phyloP scores from a whole-genome alignment of 352 stramenopile genomes.

The Phytophthora tubulina region DNA sequence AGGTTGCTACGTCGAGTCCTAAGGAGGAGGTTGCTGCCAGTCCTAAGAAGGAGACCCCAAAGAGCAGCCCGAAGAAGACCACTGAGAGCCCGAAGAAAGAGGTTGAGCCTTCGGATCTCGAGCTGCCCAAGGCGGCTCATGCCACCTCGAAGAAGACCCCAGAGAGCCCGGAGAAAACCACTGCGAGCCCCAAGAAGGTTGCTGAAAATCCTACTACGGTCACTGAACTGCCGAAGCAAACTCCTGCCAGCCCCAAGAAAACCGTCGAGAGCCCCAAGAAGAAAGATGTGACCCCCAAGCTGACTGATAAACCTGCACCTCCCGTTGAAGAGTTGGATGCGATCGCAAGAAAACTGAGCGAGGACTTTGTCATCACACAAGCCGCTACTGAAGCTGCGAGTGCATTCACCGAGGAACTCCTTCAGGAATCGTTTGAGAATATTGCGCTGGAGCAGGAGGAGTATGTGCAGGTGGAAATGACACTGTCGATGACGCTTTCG shows the following conservation, averaged over 20 bases:
- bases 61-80: conserved; percentile 25
- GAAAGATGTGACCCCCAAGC: conserved; percentile 19
- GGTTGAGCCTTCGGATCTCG: conserved; percentile 20
- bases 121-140: conserved; percentile 17
- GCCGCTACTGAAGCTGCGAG: conserved; percentile 47
- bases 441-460: conserved; percentile 65
- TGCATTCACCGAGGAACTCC: conserved; percentile 53
- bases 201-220: conserved; percentile 12
- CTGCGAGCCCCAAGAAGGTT: conserved; percentile 33
- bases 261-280: conserved; percentile 29
- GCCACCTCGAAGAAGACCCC: conserved; percentile 9
- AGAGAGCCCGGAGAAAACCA: conserved; percentile 16
- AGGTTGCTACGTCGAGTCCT: conserved; percentile 8
- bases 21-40: conserved; percentile 12
- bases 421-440: conserved; percentile 60
- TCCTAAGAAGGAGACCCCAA: conserved; percentile 9
- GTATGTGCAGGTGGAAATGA: conserved; percentile 78
- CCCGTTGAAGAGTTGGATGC: conserved; percentile 28
- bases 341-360: conserved; percentile 32
- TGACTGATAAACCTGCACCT: conserved; percentile 20
- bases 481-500: conserved; percentile 49
- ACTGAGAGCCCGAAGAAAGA: conserved; percentile 40
- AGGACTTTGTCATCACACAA: conserved; percentile 45
- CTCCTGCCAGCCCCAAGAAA: conserved; percentile 30
- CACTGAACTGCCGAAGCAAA: conserved; percentile 20